Base-by-base conservation (phyloP, 768 basidiomycete species). In the Krasilnikovozyma curviuscula region DNA sequence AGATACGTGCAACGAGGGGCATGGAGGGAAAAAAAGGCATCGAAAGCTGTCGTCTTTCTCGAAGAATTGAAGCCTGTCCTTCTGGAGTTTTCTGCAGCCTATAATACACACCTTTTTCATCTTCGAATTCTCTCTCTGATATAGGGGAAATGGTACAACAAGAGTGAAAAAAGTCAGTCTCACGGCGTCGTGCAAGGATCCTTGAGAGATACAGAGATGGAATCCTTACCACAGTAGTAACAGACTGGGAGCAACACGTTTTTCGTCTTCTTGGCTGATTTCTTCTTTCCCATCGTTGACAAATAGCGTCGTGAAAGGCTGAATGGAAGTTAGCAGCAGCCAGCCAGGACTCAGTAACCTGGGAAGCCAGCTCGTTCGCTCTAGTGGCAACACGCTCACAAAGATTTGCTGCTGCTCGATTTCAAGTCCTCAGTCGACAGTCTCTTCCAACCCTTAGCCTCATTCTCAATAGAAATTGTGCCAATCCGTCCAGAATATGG, bases 121-220 rank as follows among this genome's bases (percentile, higher is more conserved):
- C 93, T 67, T 97, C 89, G 59, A 98, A 98, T 66, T 93, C 91
- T 62, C 91, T 77, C 67, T 97, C 89, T 50, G 33, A 18, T 18
- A 23, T 37, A 10, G 23, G 23, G 38, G 27, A 30, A 21, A 48
- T 19, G 13, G 29, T 27, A 18, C 21, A 27, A 21, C 8, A 24
- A 40, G 9, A 23, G 25, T 19, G 38, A 4, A 6, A 39, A 30
- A 19, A 8, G 19, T 5, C 8, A 40, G 39, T 7, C 8, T 39
- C 37, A 24, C 8, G 8, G 37, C 7, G 37, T 3, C 13, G 37
- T 25, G 9, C 7, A 9, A 25, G 38, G 3, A 6, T 5, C 14
- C 13, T n/a, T 5, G 8, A n/a, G 35, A 6, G 35, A 4, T 19
- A 23, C 7, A 8, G 5, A 12, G 24, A 5, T 7, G 18, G 23